Percentiles rank a stretch among this genome's conserved stretches.
Evolutionary conservation across 352 stramenopile species (phyloP).

Genomic region (Globisporangium nagaii): DNA sequence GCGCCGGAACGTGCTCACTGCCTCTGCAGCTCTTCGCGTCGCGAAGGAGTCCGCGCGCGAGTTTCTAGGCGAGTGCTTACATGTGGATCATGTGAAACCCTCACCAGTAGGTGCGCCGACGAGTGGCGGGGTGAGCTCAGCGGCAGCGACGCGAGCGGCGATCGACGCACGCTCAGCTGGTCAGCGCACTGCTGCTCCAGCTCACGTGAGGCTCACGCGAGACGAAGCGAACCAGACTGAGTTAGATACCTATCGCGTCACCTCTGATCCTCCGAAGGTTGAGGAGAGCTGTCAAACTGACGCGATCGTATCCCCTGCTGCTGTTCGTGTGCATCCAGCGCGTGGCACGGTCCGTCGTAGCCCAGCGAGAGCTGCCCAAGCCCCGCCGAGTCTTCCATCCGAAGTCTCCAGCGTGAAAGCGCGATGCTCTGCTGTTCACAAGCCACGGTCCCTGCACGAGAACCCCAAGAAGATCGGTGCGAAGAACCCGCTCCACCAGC

Average conservation of each 20-base stretch:
- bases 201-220: not conserved
- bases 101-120: not conserved
- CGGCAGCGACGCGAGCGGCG: not conserved
- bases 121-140: not conserved
- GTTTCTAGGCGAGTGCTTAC: slow-evolving; percentile 19
- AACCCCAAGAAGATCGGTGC: not conserved
- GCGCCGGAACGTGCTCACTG: slow-evolving; percentile 22
- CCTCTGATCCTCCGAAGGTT: not conserved
- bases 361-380: not conserved
- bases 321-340: not conserved
- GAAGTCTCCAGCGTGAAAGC: not conserved
- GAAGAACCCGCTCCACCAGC: slow-evolving; percentile 1
- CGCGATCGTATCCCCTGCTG: not conserved
- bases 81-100: not conserved
- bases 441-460: not conserved
- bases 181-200: not conserved
- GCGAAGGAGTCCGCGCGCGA: slow-evolving; percentile 26
- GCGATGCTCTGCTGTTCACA: not conserved
- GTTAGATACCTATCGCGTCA: not conserved
- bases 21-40: slow-evolving; percentile 26
- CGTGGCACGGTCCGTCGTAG: not conserved
- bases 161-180: not conserved
- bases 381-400: not conserved
- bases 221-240: slow-evolving; percentile 11
- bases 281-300: slow-evolving; percentile 5